Base-by-base conservation (phyloP, 345 rosid genomes). In the Sonneratia alba region DNA sequence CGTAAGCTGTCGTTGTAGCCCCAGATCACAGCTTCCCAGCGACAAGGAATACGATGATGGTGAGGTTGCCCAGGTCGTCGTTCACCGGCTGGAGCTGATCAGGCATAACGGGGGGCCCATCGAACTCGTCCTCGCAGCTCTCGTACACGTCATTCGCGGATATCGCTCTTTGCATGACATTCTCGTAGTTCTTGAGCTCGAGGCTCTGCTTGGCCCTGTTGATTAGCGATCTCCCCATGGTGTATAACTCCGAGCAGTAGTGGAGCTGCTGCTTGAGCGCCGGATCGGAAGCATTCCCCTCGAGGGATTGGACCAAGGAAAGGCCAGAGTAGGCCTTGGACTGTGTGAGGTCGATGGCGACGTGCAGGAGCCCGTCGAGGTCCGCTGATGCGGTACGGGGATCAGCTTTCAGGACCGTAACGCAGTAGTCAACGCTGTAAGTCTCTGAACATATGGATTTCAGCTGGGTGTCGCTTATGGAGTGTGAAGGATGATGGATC, bases 51-150 rank as follows among this genome's bases (percentile, higher is more conserved):
- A 70, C 45, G 12, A 70, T 57, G 24, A 21, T 70, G 11, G 65
- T 55, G 32, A 70, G 24, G 45, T n/a, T 36, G 36, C 55, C 32
- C 65, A 70, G 38, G 27, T 70, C 64, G 7, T 57, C 32, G 72
- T 70, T 70, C 27, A 36, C 55, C 48, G 15, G 45, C 63, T 27
- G n/a, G 36, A 70, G 72, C 61, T 9, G 40, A 6, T 15, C 65
- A 14, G 62, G 42, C 40, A 37, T 40, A 3, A 7, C 10, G 7
- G 63, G 72, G 3, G 65, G 72, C 48, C 45, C 47, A 49, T 67
- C 70, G 24, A 70, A 70, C 65, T 27, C 48, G 63, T 70, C 72
- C 65, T 55, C 42, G 48, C 72, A 70, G 32, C 21, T 48, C 72
- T 53, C 65, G 22, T 64, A 53, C 48, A 27, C 32, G 32, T 27